Evolutionary conservation across 805 yeast species (phyloP), one percentile per base, ranked within the genome.

Genomic region (Kodamaea laetipori): DNA sequence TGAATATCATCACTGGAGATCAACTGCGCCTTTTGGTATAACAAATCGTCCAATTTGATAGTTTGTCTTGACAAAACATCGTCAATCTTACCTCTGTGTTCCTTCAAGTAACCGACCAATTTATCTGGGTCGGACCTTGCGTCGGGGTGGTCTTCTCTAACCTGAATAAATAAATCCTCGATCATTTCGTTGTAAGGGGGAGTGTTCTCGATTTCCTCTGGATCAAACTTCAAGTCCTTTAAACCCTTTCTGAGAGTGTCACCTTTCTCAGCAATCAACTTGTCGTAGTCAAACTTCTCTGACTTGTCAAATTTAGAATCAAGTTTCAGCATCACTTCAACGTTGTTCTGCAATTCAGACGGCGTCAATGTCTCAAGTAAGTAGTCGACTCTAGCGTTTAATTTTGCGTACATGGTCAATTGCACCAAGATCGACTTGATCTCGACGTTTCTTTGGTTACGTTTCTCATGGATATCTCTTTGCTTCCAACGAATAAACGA

Each of bases 401-500:
- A 71, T 49, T 82, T 82, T 13, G 71, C 71, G 60, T 92, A 92
- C 90, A 90, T 90, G 43, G 83, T 83, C 51, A 78, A 71, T 61
- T 90, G 96, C 16, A 86, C 77, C 49, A 83, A 81, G 38, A 90
- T 73, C 24, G 86, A 81, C 49, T 78, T 80, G 59, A 90, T 86
- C 55, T 92, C 90, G 34, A 79, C 77, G 56, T 85, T 84, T 58
- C 95, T 72, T 60, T 87, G 87, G 31, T 74, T 77, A 49, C 99
- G 81, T 66, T 90, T 85, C 60, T 92, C 97, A 61, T 94, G 99
- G 51, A 94, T 94, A 54, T 90, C 96, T 57, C 96, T 85, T 67
- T 94, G 99, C 61, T 89, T 92, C 99, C 98, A 92, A 47, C 82
- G 80, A 55, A 94, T 88, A 53, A 94, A 92, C 1, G 98, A 90